These are phyloP conservation scores for Amylocarpus encephaloides DNA, from an alignment of 2,329 filamentous ascomycete species.

Conservation along the genomic window DNA sequence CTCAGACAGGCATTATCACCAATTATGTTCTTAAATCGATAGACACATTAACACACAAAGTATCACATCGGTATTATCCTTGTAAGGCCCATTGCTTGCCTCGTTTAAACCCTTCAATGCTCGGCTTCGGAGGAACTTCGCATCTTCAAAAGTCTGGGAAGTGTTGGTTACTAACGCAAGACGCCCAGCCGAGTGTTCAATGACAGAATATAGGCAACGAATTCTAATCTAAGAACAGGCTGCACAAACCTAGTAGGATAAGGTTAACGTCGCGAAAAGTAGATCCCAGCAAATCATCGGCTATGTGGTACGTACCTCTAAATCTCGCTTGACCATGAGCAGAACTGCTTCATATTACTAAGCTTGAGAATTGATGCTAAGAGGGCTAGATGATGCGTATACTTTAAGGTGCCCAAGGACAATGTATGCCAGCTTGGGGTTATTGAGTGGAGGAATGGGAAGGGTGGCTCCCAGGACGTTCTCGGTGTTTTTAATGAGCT, in stretches of 20 bases:
- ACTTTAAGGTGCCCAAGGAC: not conserved
- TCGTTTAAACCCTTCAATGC: slow-evolving; percentile 1
- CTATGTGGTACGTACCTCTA: not conserved
- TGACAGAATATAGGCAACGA: not conserved
- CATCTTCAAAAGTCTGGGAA: not conserved
- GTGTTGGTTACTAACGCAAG: not conserved
- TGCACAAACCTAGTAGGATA: slow-evolving; percentile 1
- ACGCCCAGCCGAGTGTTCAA: not conserved
- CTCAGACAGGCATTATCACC: too few relatives aligned
- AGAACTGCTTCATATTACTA: slow-evolving; percentile 2
- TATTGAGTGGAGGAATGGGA: not conserved
- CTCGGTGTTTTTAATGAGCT: not conserved
- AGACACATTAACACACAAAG: too few relatives aligned
- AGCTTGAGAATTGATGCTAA: slow-evolving; percentile 1
- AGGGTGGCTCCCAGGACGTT: not conserved
- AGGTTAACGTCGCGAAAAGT: not conserved
- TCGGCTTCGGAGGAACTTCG: not conserved
- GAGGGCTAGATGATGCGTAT: slow-evolving; percentile 2
- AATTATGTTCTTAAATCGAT: too few relatives aligned
- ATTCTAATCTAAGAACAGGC: not conserved
- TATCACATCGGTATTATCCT: not conserved
- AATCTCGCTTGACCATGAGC: not conserved
- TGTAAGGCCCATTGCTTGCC: not conserved
- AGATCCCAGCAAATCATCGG: not conserved
- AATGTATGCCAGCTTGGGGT: not conserved